A percentile compares a stretch with the other conserved stretches of the same genome.
Evolutionary conservation across 441 rosid genomes (phyloP).

Genomic region (Flueggea neowawraea): DNA sequence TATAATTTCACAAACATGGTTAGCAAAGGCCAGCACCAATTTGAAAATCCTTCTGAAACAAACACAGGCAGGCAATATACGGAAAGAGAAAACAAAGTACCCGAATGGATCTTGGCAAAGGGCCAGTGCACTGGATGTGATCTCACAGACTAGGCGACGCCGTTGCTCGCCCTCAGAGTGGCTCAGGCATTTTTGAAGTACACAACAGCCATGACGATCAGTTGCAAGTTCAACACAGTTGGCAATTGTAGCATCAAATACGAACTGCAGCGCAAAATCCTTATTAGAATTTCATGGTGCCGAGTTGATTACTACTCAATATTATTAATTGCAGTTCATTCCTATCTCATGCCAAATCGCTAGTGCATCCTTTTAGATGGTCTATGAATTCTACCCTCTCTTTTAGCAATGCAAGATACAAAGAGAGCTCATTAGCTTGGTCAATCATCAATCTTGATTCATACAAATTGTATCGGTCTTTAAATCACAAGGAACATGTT

Average conservation of each 20-base stretch:
- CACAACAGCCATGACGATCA: constrained; percentile 85
- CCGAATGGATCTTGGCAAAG: constrained; percentile 87
- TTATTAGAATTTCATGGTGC: no score
- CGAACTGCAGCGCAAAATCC: constrained; percentile 36
- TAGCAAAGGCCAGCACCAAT: constrained; percentile 5
- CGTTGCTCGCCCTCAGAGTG: constrained; percentile 56
- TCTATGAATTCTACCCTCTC: constrained; percentile 9
- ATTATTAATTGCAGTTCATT: no score
- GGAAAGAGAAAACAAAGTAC: constrained; percentile 27
- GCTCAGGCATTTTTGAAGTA: constrained; percentile 76
- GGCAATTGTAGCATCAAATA: constrained; percentile 60
- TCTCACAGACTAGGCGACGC: constrained; percentile 44
- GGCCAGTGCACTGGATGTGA: constrained; percentile 62
- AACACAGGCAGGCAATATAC: not conserved
- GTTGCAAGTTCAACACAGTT: constrained; percentile 78
- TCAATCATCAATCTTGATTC: not conserved
- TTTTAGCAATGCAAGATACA: not conserved
- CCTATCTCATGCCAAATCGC: not conserved
- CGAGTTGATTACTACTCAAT: no score
- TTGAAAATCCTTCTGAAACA: not conserved
- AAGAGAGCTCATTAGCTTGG: not conserved
- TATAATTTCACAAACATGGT: constrained; percentile 1
- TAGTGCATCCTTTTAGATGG: not conserved
- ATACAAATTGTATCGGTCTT: not conserved
- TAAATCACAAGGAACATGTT: not conserved